Evolutionary conservation across 192 early-diverging fungal species (phyloP).

Genomic region (Dimargaris xerosporica): DNA sequence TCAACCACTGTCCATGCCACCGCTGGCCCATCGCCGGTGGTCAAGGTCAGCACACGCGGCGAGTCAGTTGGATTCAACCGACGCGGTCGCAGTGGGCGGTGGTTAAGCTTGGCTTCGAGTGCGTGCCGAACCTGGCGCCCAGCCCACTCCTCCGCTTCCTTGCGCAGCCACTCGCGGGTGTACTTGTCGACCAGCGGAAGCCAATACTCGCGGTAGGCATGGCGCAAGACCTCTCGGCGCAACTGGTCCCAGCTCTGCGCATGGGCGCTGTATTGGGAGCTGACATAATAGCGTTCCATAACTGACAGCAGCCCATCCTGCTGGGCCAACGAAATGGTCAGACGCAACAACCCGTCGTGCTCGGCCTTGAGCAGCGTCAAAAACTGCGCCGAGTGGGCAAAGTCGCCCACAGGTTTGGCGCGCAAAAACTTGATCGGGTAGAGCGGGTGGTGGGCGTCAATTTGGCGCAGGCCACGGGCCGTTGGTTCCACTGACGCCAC

Average conservation of each 20-base stretch:
- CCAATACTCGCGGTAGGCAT: constrained; percentile 45
- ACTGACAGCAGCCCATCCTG: constrained; percentile 19
- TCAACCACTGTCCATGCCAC: constrained; percentile 59
- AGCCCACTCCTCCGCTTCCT: constrained; percentile 55
- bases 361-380: constrained; percentile 59
- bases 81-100: constrained; percentile 16
- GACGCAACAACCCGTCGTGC: constrained; percentile 46
- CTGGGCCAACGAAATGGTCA: constrained; percentile 36
- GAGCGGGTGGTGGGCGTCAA: constrained; percentile 63
- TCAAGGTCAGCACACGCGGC: constrained; percentile 25
- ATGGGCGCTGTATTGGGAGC: constrained; percentile 38
- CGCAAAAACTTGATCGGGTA: constrained; percentile 74
- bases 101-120: constrained; percentile 38
- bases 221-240: constrained; percentile 43
- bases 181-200: constrained; percentile 59
- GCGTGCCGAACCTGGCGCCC: constrained; percentile 41
- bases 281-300: constrained; percentile 31
- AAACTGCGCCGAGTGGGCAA: constrained; percentile 54
- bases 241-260: constrained; percentile 64
- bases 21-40: constrained; percentile 24
- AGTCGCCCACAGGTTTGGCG: constrained; percentile 56
- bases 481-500: constrained; percentile 64
- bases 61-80: constrained; percentile 4
- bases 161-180: constrained; percentile 52
- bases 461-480: constrained; percentile 54